These are phyloP conservation scores for Geotrichum phurueaensis DNA, from an alignment of 1,139 yeast genomes.

Conservation along the genomic window DNA sequence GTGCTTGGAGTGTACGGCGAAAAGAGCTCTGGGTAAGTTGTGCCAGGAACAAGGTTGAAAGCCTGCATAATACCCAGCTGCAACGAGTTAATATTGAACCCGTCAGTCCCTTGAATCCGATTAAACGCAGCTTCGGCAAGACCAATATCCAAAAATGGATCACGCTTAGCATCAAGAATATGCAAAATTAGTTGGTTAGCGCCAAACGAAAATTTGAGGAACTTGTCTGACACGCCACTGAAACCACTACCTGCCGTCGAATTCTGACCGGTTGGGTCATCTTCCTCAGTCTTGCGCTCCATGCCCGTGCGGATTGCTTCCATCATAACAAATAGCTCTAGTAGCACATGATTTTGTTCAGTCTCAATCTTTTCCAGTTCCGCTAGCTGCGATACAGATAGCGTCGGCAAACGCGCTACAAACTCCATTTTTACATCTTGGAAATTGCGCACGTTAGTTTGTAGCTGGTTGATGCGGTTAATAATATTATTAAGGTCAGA, in stretches of 20 bases:
- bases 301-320: constrained; percentile 55
- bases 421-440: constrained; percentile 45
- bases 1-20: constrained; percentile 41
- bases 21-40: constrained; percentile 65
- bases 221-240: constrained; percentile 20
- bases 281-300: constrained; percentile 39
- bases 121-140: constrained; percentile 57
- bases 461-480: constrained; percentile 49
- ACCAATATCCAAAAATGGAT: constrained; percentile 67
- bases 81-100: constrained; percentile 55
- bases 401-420: constrained; percentile 27
- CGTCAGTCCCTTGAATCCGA: constrained; percentile 56
- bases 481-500: constrained; percentile 55
- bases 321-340: constrained; percentile 61
- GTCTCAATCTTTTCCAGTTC: constrained; percentile 43
- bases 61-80: constrained; percentile 63
- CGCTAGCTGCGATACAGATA: constrained; percentile 24
- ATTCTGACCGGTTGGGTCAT: constrained; percentile 34
- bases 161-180: constrained; percentile 52
- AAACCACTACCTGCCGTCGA: constrained; percentile 37
- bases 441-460: constrained; percentile 46
- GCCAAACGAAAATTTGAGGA: constrained; percentile 53
- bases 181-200: constrained; percentile 72
- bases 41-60: constrained; percentile 53
- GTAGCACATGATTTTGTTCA: constrained; percentile 50